Base-by-base conservation (phyloP, 805 yeast genomes). In the Kurtzmaniella fragi region DNA sequence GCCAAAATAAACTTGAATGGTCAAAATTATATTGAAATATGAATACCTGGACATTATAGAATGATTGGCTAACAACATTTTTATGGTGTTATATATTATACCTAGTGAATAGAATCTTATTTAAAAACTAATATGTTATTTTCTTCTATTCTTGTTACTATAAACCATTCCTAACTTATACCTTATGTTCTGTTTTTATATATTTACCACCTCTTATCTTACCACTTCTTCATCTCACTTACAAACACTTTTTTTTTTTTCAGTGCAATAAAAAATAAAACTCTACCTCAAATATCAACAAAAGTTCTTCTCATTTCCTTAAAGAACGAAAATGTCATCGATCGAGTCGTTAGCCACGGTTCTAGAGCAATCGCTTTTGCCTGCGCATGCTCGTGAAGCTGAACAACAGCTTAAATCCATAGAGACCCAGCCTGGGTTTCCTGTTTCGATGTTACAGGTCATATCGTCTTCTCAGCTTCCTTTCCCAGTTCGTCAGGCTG, bases 341-440 rank as follows among this genome's bases (percentile, higher is more conserved):
- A 59, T 80, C 37, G 77, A 74, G 48, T 53, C 77, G 13, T 70
- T 84, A 36, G 71, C 82, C 1, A 64, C 61, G 30, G 62, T 76
- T 35, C 61, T 85, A 50, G 78, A 77, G 40, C 81, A 78, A 50
- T 82, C 93, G 2, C 73, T 85, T 40, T 64, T 64, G 37, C 85
- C 90, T 2, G 69, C 72, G 4, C 69, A 76, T 15, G 80, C 93
- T 6, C 82, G 78, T 45, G 66, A 66, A 38, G 81, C 91, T 1
- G 97, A 88, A 54, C 67, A 67, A 13, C 68, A 75, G 39, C 68
- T 93, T 50, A 75, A 78, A 39, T 54, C 73, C 9, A 61, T 82
- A 36, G 98, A 93, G 54, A 43, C 59, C 1, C 71, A 71, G 37
- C 78, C 78, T 28, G 95, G 95, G 3, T 93, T 93, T 59, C 73